Base-by-base conservation (phyloP, 2,329 filamentous ascomycete species). In the Phialemonium atrogriseum region DNA sequence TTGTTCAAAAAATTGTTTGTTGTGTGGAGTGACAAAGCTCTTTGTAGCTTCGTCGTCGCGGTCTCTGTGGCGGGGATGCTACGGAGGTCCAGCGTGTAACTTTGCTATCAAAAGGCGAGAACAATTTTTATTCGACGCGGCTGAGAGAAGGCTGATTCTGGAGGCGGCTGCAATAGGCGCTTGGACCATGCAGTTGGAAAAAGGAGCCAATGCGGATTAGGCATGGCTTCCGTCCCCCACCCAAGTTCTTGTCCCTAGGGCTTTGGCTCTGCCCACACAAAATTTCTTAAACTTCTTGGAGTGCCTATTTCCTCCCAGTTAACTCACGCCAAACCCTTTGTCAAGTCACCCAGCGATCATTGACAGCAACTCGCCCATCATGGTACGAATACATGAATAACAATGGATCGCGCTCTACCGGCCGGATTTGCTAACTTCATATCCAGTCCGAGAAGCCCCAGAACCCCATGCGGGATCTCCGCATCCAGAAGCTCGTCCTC, bases 391-490 rank as follows among this genome's bases (percentile, higher is more conserved):
- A 12, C 15, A 26, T 2, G 5, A 19, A 12, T 5, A 7, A 8
- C n/a, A n/a, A 15, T 16, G n/a, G 29, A 29, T 22, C 27, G 27
- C 12, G 12, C 12, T 32, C n/a, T 15, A 4, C 21, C n/a, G n/a
- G n/a, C n/a, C n/a, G n/a, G n/a, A n/a, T n/a, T n/a, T n/a, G 16
- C 35, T 33, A 26, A 27, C 37, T 61, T 65, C 55, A 31, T 24
- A 14, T 36, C 2, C 28, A 48, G 46, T 44, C 47, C 66, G 84
- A 89, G 65, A 95, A 96, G 79, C 66, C 75, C 65, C 73, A 76
- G 66, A 98, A 98, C 80, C 89, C 91, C 74, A 98, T 98, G 91
- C 85, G 88, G 76, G 89, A 98, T 76, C 85, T 96, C 65, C 86
- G 87, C 76, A 91, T 95, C 73, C 86, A 94, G 75, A 95, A 95